phyloP scores from a whole-genome alignment of 371 early-diverging fungal genomes.

The Apophysomyces trapeziformis region DNA sequence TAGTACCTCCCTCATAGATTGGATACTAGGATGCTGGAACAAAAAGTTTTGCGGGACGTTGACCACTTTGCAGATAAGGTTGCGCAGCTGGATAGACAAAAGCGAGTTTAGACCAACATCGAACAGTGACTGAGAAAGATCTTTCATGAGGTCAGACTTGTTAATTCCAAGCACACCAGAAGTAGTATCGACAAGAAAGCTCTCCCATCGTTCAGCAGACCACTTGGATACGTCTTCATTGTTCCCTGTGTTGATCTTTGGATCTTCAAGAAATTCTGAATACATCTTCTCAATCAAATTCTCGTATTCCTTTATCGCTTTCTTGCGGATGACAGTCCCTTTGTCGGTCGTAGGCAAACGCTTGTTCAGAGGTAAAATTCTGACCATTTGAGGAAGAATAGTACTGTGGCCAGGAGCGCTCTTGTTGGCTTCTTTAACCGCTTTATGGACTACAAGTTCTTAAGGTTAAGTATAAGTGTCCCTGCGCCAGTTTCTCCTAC shows the following conservation, averaged over 20 bases:
- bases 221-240: background rate
- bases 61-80: background rate
- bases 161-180: background rate
- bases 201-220: background rate
- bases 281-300: slow-evolving; percentile 37
- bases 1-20: slow-evolving; percentile 14
- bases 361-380: slow-evolving; percentile 36
- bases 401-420: slow-evolving; percentile 36
- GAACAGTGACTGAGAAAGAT: background rate
- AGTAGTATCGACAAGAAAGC: background rate
- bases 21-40: slow-evolving; percentile 34
- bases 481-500: slow-evolving; percentile 9
- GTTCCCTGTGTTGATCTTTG: background rate
- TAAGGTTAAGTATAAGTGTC: background rate
- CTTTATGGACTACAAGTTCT: slow-evolving; percentile 19
- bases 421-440: slow-evolving; percentile 37
- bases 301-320: slow-evolving; percentile 19
- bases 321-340: slow-evolving; percentile 32
- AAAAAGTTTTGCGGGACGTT: slow-evolving; percentile 39
- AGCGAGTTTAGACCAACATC: slow-evolving; percentile 18
- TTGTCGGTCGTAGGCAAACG: slow-evolving; percentile 37
- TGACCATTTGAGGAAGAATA: slow-evolving; percentile 42
- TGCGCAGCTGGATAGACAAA: slow-evolving; percentile 9
- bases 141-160: background rate
- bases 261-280: slow-evolving; percentile 20